Conservation (phyloP, 2,329 filamentous ascomycete genomes). For the Fusarium gaditjirri region DNA sequence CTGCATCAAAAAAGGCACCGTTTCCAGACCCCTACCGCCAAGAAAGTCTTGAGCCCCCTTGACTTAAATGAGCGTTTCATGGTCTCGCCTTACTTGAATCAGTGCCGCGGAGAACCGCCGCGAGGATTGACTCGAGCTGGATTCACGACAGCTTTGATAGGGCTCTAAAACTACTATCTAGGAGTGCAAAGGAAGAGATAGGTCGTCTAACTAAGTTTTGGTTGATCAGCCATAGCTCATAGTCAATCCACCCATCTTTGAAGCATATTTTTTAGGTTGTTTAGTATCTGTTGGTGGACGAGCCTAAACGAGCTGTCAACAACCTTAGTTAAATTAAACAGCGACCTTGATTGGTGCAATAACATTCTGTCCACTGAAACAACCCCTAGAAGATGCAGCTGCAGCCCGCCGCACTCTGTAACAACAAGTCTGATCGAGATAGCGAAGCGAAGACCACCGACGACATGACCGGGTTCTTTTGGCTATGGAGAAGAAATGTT, state of each 20-base stretch:
- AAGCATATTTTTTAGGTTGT: conserved; percentile 27
- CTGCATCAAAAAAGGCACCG: background rate
- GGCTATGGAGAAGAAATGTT: conserved; percentile 1
- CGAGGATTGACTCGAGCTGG: background rate
- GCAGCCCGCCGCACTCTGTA: conserved; percentile 14
- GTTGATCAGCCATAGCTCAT: background rate
- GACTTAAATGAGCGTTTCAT: conserved; percentile 20
- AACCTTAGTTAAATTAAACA: conserved; percentile 10
- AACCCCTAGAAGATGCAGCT: background rate
- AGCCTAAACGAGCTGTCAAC: background rate
- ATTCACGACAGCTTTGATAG: too few relatives aligned
- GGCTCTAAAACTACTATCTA: background rate
- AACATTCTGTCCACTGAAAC: conserved; percentile 9
- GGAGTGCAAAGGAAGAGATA: background rate
- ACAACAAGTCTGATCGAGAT: background rate
- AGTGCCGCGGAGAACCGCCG: background rate
- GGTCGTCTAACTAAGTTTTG: background rate
- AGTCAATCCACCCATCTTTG: background rate
- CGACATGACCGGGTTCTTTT: background rate
- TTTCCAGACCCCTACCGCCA: conserved; percentile 17
- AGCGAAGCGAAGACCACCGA: background rate
- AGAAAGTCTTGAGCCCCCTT: background rate
- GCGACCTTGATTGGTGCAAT: conserved; percentile 11
- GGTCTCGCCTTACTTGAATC: background rate
- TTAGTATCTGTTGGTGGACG: background rate